These are phyloP conservation scores for Fusarium tjaetaba DNA, from an alignment of 2,329 filamentous ascomycete genomes.

Conservation along the genomic window DNA sequence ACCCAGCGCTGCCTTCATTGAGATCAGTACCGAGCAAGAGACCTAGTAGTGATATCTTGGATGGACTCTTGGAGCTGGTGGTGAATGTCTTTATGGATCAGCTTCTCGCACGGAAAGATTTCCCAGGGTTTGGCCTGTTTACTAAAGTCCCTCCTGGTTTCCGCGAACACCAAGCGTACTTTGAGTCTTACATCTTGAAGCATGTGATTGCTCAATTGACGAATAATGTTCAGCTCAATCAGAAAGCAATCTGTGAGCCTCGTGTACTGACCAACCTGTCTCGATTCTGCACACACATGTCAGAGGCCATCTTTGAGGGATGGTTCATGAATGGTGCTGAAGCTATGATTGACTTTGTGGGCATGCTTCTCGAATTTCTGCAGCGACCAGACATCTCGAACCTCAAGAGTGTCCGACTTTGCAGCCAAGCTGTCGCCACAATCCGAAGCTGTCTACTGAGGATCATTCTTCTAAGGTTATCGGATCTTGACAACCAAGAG, in stretches of 20 bases:
- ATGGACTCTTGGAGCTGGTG: conserved; percentile 80
- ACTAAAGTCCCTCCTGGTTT: conserved; percentile 91
- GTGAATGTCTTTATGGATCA: conserved; percentile 87
- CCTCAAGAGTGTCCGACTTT: conserved; percentile 90
- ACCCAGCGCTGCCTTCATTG: conserved; percentile 49
- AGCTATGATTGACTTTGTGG: conserved; percentile 84
- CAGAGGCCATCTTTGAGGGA: conserved; percentile 92
- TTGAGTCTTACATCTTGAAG: conserved; percentile 88
- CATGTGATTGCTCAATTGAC: conserved; percentile 77
- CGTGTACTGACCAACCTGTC: conserved; percentile 87
- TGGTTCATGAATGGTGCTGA: conserved; percentile 94
- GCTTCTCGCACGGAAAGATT: conserved; percentile 86
- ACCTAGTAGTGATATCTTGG: conserved; percentile 75
- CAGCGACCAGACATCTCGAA: conserved; percentile 83
- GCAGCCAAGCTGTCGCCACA: conserved; percentile 80
- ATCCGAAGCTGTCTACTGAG: conserved; percentile 83
- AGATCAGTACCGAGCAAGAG: conserved; percentile 61
- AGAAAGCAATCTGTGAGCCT: conserved; percentile 80
- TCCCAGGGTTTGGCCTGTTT: conserved; percentile 85
- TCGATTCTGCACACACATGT: conserved; percentile 81
- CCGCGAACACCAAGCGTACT: conserved; percentile 93
- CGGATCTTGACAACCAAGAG: conserved; percentile 77
- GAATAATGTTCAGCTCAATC: conserved; percentile 75
- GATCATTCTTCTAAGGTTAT: conserved; percentile 81
- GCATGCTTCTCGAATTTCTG: conserved; percentile 86